Base-by-base conservation (phyloP, 805 yeast species). In the Zygosaccharomyces bisporus region DNA sequence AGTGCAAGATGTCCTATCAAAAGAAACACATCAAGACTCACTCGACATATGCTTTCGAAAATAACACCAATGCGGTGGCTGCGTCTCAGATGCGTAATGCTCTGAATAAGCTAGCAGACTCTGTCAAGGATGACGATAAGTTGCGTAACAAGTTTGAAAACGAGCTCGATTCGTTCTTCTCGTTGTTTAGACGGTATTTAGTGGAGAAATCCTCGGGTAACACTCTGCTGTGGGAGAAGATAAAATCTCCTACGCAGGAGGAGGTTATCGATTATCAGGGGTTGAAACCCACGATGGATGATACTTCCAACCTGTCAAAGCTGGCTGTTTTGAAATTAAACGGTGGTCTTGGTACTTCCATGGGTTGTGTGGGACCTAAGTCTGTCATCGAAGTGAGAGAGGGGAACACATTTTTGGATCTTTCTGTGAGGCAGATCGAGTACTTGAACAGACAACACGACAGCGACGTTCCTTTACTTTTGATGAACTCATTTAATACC, bases 351-450 rank as follows among this genome's bases (percentile, higher is more conserved):
- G 99, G 99, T 64, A 93, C 99, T 16, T 91, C 98, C 7, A 93
- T 93, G 99, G 99, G 99, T 46, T 93, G 99, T 73, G 97, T 93
- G 51, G 99, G 99, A 47, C 99, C 99, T 53, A 90, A 90, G 70
- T 86, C 96, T 20, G 95, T 93, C 54, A 93, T 93, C 64, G 99
- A 93, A 73, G 99, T 93, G 39, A 86, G 99, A 69, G 99, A 93
- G 59, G 98, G 98, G 50, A 95, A 93, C 77, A 86, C 97, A 33
- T 93, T 93, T 68, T 76, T 93, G 66, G 99, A 93, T 68, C 78
- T 93, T 57, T 77, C 96, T 37, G 99, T 93, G 34, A 86, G 99
- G 68, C 99, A 93, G 73, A 91, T 93, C 58, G 97, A 90, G 72
- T 86, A 88, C 67, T 77, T 93, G 66, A 93, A 93, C 75, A 80